phyloP scores from a whole-genome alignment of 2,329 filamentous ascomycete genomes.

The Biscogniauxia marginata region DNA sequence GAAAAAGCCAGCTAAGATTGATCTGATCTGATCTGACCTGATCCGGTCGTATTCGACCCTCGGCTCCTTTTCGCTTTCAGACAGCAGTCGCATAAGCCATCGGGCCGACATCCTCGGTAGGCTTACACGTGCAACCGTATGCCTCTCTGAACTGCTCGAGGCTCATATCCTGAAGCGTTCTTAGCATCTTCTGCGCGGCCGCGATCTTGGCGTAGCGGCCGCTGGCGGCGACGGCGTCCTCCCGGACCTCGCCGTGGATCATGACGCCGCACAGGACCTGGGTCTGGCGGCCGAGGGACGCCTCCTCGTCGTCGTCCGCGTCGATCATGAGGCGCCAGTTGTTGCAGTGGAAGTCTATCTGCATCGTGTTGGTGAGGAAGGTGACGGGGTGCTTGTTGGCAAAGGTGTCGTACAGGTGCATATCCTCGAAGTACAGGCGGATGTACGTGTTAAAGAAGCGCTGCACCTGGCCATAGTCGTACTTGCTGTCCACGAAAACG shows the following conservation, averaged over 20 bases:
- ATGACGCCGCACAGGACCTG: conserved; percentile 70
- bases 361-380: conserved; percentile 63
- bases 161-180: conserved; percentile 42
- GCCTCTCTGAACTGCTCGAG: conserved; percentile 57
- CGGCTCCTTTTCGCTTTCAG: too few species aligned
- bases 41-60: too few species aligned
- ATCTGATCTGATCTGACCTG: background rate
- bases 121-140: conserved; percentile 64
- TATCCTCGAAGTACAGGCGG: conserved; percentile 77
- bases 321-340: conserved; percentile 55
- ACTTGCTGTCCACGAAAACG: conserved; percentile 85
- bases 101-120: conserved; percentile 12
- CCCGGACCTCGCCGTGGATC: conserved; percentile 70
- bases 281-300: conserved; percentile 38
- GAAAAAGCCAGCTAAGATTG: too few species aligned
- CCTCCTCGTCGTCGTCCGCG: conserved; percentile 43
- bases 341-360: conserved; percentile 62
- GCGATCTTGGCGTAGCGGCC: conserved; percentile 71
- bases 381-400: conserved; percentile 85
- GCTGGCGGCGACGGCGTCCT: conserved; percentile 59
- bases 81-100: conserved; percentile 18
- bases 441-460: conserved; percentile 76
- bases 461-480: conserved; percentile 71
- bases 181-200: conserved; percentile 60
- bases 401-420: conserved; percentile 83